These are phyloP conservation scores for Schrenkiella parvula DNA, from an alignment of 345 rosid species.

Conservation along the genomic window DNA sequence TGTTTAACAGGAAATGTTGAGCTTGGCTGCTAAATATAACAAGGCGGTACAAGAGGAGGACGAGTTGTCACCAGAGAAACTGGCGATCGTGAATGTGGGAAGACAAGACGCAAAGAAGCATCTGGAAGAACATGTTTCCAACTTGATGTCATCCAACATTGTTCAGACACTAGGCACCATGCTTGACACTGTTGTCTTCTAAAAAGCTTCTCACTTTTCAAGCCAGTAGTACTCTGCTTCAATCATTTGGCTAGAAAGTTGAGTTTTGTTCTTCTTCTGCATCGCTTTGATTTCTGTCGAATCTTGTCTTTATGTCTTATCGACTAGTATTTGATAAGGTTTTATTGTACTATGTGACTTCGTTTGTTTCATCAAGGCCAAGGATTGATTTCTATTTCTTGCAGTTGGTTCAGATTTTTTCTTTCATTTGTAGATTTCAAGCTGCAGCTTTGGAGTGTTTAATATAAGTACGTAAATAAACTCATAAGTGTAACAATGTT, in stretches of 20 bases:
- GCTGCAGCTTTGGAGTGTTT: neutral
- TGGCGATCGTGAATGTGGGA: constrained; percentile 91
- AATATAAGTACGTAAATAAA: too few relatives aligned
- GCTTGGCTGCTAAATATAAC: constrained; percentile 74
- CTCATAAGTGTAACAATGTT: neutral
- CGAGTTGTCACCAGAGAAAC: constrained; percentile 89
- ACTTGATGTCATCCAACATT: constrained; percentile 97
- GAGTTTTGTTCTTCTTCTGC: constrained; percentile 8
- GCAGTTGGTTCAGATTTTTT: neutral
- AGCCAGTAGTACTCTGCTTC: neutral
- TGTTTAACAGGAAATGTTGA: constrained; percentile 81
- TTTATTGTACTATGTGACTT: constrained; percentile 16
- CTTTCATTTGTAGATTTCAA: neutral
- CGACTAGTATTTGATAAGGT: neutral
- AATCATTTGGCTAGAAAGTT: constrained; percentile 4
- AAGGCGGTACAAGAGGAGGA: constrained; percentile 99
- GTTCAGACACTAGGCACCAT: constrained; percentile 96
- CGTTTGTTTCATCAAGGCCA: neutral
- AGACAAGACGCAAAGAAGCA: constrained; percentile 99
- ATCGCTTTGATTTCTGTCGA: neutral
- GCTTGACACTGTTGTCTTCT: constrained; percentile 96
- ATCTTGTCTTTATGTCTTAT: neutral
- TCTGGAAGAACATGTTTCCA: constrained; percentile 91
- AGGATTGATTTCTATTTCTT: neutral
- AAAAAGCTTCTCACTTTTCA: constrained; percentile 13